Evolutionary conservation across 139 green algal genomes (phyloP).

Genomic region (Tetraselmis striata): DNA sequence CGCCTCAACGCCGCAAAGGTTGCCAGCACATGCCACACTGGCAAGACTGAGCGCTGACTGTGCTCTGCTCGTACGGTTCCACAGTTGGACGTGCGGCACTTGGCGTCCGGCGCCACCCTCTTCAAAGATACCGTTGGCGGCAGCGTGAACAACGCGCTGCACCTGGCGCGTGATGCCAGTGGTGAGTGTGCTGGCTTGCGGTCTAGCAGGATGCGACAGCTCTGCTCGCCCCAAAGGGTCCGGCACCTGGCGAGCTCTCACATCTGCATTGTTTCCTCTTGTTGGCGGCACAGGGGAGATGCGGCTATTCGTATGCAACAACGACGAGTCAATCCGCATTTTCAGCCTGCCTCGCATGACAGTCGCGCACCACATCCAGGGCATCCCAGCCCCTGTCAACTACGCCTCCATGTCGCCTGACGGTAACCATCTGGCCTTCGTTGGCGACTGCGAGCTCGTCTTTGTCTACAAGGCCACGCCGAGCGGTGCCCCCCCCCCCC

Average conservation of each 20-base stretch:
- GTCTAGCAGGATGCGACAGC: no score
- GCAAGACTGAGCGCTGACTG: no score
- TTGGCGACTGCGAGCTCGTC: conserved; percentile 47
- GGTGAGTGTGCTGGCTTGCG: no score
- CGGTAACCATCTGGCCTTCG: conserved; percentile 36
- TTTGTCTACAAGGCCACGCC: conserved; percentile 32
- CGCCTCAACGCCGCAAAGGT: not conserved
- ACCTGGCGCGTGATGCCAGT: conserved; percentile 29
- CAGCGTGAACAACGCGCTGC: conserved; percentile 54
- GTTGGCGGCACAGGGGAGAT: conserved; percentile 19
- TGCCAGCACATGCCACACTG: not conserved
- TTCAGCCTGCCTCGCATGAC: conserved; percentile 40
- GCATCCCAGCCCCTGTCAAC: conserved; percentile 55
- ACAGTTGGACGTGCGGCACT: conserved; percentile 30
- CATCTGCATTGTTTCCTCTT: no score
- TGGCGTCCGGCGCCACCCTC: conserved; percentile 12
- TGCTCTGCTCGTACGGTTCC: no score
- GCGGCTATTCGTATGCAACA: conserved; percentile 62
- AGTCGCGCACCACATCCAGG: conserved; percentile 18
- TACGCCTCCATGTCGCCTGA: conserved; percentile 52
- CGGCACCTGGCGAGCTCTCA: no score
- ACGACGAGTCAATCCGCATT: conserved; percentile 61
- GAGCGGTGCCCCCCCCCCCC: conserved; percentile 3
- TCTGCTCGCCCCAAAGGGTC: no score
- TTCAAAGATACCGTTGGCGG: conserved; percentile 44